Conservation (phyloP, 1,284 basidiomycete genomes). For the Hymenochaete sp. region DNA sequence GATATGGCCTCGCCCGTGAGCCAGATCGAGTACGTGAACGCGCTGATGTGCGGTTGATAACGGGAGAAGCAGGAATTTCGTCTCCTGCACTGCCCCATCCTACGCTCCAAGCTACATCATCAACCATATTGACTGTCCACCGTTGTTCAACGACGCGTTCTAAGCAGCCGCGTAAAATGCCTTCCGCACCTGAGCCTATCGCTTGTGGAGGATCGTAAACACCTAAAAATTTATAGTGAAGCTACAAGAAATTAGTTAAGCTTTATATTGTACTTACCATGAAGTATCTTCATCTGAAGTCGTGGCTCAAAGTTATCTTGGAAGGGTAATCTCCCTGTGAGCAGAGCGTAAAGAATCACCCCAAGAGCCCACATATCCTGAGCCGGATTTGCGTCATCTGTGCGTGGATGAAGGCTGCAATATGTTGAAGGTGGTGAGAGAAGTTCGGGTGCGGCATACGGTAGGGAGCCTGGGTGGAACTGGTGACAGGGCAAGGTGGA, state of each 20-base stretch:
- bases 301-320: conserved; percentile 82
- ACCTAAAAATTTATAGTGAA: conserved; percentile 32
- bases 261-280: conserved; percentile 40
- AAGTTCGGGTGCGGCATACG: conserved; percentile 83
- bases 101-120: conserved; percentile 70
- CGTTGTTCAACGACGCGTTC: conserved; percentile 48
- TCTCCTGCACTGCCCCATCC: conserved; percentile 59
- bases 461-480: conserved; percentile 79
- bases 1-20: conserved; percentile 14
- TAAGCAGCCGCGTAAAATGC: conserved; percentile 69
- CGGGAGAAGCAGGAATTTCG: conserved; percentile 22
- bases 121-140: conserved; percentile 71
- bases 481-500: conserved; percentile 26
- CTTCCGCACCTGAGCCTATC: conserved; percentile 62
- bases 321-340: conserved; percentile 79
- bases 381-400: conserved; percentile 44
- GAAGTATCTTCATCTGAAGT: conserved; percentile 83
- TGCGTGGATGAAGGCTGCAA: conserved; percentile 18
- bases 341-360: conserved; percentile 75
- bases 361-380: conserved; percentile 94
- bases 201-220: conserved; percentile 47
- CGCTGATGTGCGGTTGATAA: neutral
- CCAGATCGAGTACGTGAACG: conserved; percentile 5
- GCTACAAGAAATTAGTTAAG: conserved; percentile 7
- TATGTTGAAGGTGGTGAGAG: conserved; percentile 37